Evolutionary conservation across 1,139 yeast species (phyloP), one percentile per base, ranked within the genome.

Genomic region (Yamadazyma taylorii): DNA sequence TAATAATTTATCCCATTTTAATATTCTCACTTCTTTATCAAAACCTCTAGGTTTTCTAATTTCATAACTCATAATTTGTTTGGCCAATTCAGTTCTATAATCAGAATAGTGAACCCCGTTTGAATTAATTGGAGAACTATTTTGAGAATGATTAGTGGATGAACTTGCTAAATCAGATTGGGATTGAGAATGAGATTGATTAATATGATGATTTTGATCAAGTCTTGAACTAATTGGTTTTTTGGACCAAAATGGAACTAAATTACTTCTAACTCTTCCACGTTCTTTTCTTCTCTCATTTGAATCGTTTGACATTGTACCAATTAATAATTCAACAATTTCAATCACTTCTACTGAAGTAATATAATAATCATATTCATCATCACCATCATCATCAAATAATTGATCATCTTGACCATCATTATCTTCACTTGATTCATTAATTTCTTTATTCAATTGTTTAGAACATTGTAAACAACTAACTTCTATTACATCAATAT

Each of bases 191-290:
- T 25, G 28, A 4, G 30, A 27, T 8, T 29, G 32, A 16, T 13
- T 15, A 11, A 4, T 12, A 14, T 29, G 15, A 15, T 16, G n/a
- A 34, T 45, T 45, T 17, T 62, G 68, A 31, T 63, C 60, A 60
- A 68, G 63, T 48, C 79, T 65, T 7, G 82, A 72, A 33, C 75
- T 67, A 33, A 79, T 72, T 22, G 85, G 81, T 46, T 67, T 75
- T 53, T 75, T 76, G 24, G 78, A 72, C 86, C 85, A 80, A 51
- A 78, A 79, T n/a, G 84, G 83, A 32, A 79, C 82, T 56, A 80
- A 63, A 49, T 80, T 80, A 36, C 81, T 75, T 55, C 85, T 64
- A 32, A 80, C 77, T 42, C 86, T 61, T 13, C 85, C 85, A 36
- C 85, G 56, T 52, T 80, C 85, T 43, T 76, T 70, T 45, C 82